These are phyloP conservation scores for Globisporangium cystogenes DNA, from an alignment of 352 stramenopile genomes.

Conservation along the genomic window DNA sequence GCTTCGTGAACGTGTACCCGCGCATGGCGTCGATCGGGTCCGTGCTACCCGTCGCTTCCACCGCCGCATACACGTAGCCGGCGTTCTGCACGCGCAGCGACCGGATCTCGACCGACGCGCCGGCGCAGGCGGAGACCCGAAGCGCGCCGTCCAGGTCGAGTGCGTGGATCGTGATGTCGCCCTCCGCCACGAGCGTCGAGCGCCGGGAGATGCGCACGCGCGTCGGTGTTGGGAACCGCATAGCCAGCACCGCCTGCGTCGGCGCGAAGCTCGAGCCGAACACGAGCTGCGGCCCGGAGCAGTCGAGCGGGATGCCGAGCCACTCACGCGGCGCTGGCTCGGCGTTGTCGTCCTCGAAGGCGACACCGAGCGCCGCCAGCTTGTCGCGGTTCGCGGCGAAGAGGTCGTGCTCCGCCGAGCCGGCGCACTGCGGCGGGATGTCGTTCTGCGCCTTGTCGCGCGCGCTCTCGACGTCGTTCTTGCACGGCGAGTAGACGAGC, in stretches of 20 bases:
- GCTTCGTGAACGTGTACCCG: constrained; percentile 39
- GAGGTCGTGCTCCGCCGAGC: constrained; percentile 60
- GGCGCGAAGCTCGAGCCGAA: constrained; percentile 33
- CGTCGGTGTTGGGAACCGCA: constrained; percentile 24
- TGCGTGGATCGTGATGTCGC: constrained; percentile 33
- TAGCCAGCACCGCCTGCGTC: constrained; percentile 20
- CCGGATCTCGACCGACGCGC: constrained; percentile 36
- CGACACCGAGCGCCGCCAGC: constrained; percentile 22
- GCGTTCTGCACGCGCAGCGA: constrained; percentile 38
- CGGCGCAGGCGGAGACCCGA: constrained; percentile 32
- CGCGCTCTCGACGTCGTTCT: constrained; percentile 59
- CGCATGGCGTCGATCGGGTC: constrained; percentile 49
- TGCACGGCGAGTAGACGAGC: constrained; percentile 71
- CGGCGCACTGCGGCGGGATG: constrained; percentile 56
- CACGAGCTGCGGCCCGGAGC: constrained; percentile 37
- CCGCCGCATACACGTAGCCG: constrained; percentile 36
- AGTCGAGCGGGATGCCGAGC: constrained; percentile 46
- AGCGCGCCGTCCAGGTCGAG: constrained; percentile 48
- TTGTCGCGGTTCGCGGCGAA: constrained; percentile 44
- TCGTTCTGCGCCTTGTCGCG: constrained; percentile 41
- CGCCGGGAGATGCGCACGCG: constrained; percentile 30
- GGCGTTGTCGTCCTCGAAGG: neutral
- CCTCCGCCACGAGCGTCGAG: constrained; percentile 54
- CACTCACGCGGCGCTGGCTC: constrained; percentile 16
- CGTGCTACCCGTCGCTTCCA: constrained; percentile 7